These are phyloP conservation scores for Syzygium aromaticum DNA, from an alignment of 345 rosid species.

Conservation along the genomic window DNA sequence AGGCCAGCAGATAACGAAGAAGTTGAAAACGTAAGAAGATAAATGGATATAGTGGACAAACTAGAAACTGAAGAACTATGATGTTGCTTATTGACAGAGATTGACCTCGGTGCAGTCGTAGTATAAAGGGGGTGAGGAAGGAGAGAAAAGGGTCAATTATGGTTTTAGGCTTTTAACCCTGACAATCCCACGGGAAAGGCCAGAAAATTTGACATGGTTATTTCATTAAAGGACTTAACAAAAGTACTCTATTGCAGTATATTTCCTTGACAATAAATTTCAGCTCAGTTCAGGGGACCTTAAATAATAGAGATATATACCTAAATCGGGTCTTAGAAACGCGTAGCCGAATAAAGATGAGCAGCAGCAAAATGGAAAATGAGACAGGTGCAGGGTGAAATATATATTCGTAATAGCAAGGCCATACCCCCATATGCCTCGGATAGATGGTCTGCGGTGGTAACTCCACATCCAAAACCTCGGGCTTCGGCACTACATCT, in stretches of 20 bases:
- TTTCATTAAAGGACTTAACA: not conserved
- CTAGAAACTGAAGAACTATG: not conserved
- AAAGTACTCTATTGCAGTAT: not conserved
- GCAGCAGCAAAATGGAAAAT: not conserved
- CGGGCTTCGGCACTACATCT: conserved; percentile 43
- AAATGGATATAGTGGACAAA: not conserved
- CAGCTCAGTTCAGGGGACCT: not conserved
- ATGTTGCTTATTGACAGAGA: not conserved
- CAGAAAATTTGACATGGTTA: not conserved
- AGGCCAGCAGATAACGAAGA: not conserved
- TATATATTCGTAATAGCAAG: not conserved
- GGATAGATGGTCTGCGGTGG: conserved; percentile 27
- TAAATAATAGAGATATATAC: not conserved
- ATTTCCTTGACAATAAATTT: not conserved
- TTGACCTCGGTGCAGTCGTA: not conserved
- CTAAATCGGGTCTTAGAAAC: not conserved
- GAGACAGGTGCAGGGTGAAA: not conserved
- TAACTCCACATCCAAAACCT: conserved; percentile 45
- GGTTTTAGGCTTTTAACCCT: not conserved
- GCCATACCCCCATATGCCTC: conserved; percentile 33
- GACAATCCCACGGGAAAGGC: not conserved
- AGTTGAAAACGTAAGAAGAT: not conserved
- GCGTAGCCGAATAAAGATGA: not conserved
- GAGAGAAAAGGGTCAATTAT: not conserved
- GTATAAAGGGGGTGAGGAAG: not conserved